These are phyloP conservation scores for Lenzites betulinus DNA, from an alignment of 768 basidiomycete species.

Conservation along the genomic window DNA sequence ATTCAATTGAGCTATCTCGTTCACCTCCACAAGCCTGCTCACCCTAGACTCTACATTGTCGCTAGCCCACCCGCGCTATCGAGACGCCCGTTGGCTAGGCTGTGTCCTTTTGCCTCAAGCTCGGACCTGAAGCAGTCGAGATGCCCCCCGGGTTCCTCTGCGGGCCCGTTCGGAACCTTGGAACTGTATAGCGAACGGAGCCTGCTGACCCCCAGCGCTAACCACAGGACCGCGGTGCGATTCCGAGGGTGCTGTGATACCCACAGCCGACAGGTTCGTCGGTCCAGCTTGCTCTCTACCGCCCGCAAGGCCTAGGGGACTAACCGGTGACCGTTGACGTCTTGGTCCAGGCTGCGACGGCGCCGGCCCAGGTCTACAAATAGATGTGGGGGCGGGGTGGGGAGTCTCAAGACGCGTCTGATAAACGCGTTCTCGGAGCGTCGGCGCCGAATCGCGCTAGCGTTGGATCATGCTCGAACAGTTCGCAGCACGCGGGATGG, in stretches of 20 bases:
- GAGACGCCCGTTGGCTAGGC: background rate
- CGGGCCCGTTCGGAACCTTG: background rate
- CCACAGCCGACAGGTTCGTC: background rate
- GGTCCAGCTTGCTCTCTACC: background rate
- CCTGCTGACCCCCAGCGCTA: background rate
- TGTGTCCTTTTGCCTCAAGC: conserved; percentile 1
- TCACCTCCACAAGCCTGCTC: background rate
- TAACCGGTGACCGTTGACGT: background rate
- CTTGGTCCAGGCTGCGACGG: conserved; percentile 1
- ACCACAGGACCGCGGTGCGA: background rate
- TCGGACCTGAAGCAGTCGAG: background rate
- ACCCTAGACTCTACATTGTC: background rate
- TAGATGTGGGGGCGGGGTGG: background rate
- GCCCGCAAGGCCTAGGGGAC: background rate
- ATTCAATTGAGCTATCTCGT: no score
- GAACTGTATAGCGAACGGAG: background rate
- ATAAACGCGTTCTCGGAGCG: background rate
- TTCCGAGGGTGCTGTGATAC: conserved; percentile 3
- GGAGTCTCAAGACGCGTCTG: background rate
- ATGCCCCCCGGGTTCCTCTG: background rate
- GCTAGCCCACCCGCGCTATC: background rate
- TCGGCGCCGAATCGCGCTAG: conserved; percentile 3
- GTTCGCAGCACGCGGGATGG: no score
- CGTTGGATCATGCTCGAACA: no score
- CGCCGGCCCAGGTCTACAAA: background rate